phyloP scores from a whole-genome alignment of 495 filamentous ascomycete genomes.

The Xylaria intraflava region DNA sequence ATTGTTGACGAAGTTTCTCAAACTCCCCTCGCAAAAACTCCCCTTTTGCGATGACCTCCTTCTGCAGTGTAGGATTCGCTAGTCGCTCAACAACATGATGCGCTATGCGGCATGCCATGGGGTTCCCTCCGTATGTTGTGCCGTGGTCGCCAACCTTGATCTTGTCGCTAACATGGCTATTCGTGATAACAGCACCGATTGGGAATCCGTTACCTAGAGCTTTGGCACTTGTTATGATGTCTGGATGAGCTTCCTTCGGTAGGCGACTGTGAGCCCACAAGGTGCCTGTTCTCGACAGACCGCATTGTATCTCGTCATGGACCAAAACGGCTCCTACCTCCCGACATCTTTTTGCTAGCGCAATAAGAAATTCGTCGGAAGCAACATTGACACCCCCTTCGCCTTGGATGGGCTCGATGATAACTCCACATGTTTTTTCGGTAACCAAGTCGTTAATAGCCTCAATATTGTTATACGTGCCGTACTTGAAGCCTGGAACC shows the following conservation, averaged over 20 bases:
- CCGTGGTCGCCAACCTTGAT: slow-evolving; percentile 93
- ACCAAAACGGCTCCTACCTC: slow-evolving; percentile 84
- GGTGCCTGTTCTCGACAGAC: slow-evolving; percentile 73
- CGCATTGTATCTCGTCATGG: slow-evolving; percentile 97
- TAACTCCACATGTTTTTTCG: slow-evolving; percentile 83
- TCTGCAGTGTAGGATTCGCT: slow-evolving; percentile 56
- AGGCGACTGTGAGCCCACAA: slow-evolving; percentile 81
- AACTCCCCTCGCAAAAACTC: slow-evolving; percentile 60
- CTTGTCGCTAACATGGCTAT: slow-evolving; percentile 64
- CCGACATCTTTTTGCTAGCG: slow-evolving; percentile 71
- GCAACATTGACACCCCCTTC: slow-evolving; percentile 90
- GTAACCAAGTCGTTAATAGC: slow-evolving; percentile 67
- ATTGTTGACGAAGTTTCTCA: slow-evolving; percentile 53
- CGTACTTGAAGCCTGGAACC: slow-evolving; percentile 87
- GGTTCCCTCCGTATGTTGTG: slow-evolving; percentile 96
- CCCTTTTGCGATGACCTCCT: slow-evolving; percentile 57
- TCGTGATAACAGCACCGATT: slow-evolving; percentile 86
- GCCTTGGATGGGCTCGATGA: slow-evolving; percentile 95
- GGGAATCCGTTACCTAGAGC: slow-evolving; percentile 95
- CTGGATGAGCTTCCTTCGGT: slow-evolving; percentile 76
- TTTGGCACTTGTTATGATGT: slow-evolving; percentile 90
- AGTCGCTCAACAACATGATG: slow-evolving; percentile 76
- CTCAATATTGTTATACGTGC: slow-evolving; percentile 73
- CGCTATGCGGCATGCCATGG: slow-evolving; percentile 74
- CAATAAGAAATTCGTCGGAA: slow-evolving; percentile 68